Evolutionary conservation across 108 stramenopile genomes (phyloP), one percentile per base, ranked within the genome.

Genomic region (Stephanodiscus minutulus): DNA sequence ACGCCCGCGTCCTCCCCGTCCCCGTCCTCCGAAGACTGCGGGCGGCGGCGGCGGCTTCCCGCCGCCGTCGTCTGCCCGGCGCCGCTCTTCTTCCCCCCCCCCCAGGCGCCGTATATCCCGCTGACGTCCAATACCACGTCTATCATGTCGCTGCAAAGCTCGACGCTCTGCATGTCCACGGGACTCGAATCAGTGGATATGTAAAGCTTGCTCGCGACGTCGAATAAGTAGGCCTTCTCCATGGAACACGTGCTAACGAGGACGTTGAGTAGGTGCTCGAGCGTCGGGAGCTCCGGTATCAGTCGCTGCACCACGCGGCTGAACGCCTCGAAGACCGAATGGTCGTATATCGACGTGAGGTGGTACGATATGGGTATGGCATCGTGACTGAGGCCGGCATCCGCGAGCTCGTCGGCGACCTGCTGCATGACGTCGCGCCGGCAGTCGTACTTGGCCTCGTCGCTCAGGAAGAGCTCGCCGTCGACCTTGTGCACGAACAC

Each of bases 401-500:
- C 94, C 3, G 82, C 77, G 69, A 96, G 70, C 60, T 96, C 93
- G 53, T 92, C 88, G 35, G 91, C 79, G 21, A 94, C 94, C 72
- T 91, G 93, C 68, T 87, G 83, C 89, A 87, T 91, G 18, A 99
- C 87, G 72, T 93, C 96, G 33, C 95, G 73, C 11, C 96, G 92
- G 73, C 95, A 96, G 58, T 98, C 99, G 61, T 96, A 91, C 82
- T 98, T 98, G 70, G 93, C 88, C 67, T 99, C 98, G 62, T 98
- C 97, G 58, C 88, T 92, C 61, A 98, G 76, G 82, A 98, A 98
- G 25, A 98, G 72, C 72, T 99, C 99, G 13, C 99, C 99, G 73
- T 99, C 99, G 11, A 99, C 97, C 83, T 99, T 99, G 94, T 99
- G 97, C 37, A 99, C 95, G 76, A 99, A 98, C 1, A 99, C 96